Conservation (phyloP, 2,329 filamentous ascomycete species). For the Cercospora zeae-maydis region DNA sequence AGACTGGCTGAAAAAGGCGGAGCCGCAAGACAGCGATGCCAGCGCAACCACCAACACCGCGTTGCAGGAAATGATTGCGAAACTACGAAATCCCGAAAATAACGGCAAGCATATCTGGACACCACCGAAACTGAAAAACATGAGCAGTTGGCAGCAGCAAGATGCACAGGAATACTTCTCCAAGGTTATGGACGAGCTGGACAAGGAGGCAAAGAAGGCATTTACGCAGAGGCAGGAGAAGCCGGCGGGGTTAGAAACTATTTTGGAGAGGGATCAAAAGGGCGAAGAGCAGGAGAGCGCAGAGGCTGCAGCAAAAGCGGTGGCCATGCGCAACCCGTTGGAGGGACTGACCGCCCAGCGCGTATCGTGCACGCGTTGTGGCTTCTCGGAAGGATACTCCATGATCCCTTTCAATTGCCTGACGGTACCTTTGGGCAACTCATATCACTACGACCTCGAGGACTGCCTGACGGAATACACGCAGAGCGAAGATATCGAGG, state of each 20-base stretch:
- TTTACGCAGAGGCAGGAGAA: constrained; percentile 18
- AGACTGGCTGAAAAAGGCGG: constrained; percentile 18
- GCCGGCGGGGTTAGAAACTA: constrained; percentile 28
- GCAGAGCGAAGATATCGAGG: constrained; percentile 77
- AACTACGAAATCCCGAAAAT: constrained; percentile 66
- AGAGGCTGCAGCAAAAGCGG: constrained; percentile 4
- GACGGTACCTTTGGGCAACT: constrained; percentile 72
- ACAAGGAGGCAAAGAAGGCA: constrained; percentile 50
- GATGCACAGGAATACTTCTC: constrained; percentile 98
- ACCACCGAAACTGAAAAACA: constrained; percentile 74
- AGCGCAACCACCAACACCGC: constrained; percentile 37
- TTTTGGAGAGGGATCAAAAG: constrained; percentile 17
- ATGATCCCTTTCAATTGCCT: constrained; percentile 93
- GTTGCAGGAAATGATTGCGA: constrained; percentile 63
- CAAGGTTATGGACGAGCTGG: constrained; percentile 63
- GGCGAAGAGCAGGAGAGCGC: constrained; percentile 9
- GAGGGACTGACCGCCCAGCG: constrained; percentile 85
- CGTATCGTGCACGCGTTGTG: constrained; percentile 81
- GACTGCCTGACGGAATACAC: constrained; percentile 83
- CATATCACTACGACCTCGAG: constrained; percentile 65
- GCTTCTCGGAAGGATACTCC: constrained; percentile 80
- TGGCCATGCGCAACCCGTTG: constrained; percentile 63
- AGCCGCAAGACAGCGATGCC: constrained; percentile 14
- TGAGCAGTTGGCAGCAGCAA: constrained; percentile 94
- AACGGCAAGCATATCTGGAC: constrained; percentile 79